Percentiles rank a stretch among this genome's conserved stretches.
These are phyloP conservation scores for Tripterygium wilfordii DNA, from an alignment of 177 flowering plant genomes.

Conservation along the genomic window DNA sequence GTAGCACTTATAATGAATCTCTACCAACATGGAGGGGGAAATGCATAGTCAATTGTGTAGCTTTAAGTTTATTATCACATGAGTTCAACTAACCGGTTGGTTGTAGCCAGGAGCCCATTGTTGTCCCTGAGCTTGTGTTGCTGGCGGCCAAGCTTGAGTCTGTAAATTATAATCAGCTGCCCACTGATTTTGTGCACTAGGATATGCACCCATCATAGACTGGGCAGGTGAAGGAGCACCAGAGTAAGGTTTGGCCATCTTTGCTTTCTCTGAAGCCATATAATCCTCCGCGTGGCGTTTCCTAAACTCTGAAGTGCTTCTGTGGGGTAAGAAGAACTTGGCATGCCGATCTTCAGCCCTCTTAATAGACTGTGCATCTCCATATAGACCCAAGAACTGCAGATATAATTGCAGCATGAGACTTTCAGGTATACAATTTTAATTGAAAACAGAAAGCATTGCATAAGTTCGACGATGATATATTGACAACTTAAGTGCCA, in stretches of 20 bases:
- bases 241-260: slow-evolving; percentile 56
- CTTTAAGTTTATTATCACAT: no score
- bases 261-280: slow-evolving; percentile 73
- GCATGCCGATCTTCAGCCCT: slow-evolving; percentile 84
- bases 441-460: no score
- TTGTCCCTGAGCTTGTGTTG: slow-evolving; percentile 66
- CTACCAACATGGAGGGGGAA: no score
- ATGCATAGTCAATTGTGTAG: no score
- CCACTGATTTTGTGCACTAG: slow-evolving; percentile 73
- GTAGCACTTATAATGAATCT: no score
- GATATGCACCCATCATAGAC: slow-evolving; percentile 67
- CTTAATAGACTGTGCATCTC: slow-evolving; percentile 60
- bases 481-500: background rate
- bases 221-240: slow-evolving; percentile 48
- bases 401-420: slow-evolving; percentile 11
- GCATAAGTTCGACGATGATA: background rate
- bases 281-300: slow-evolving; percentile 87
- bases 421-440: background rate
- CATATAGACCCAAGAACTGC: slow-evolving; percentile 92
- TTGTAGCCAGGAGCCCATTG: slow-evolving; percentile 72
- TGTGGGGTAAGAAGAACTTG: slow-evolving; percentile 65
- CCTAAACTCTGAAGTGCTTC: slow-evolving; percentile 52
- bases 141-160: slow-evolving; percentile 86
- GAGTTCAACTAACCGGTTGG: slow-evolving; percentile 59
- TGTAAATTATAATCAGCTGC: slow-evolving; percentile 72